These are phyloP conservation scores for Xylariaceae sp. DNA, from an alignment of 2,329 filamentous ascomycete genomes.

Conservation along the genomic window DNA sequence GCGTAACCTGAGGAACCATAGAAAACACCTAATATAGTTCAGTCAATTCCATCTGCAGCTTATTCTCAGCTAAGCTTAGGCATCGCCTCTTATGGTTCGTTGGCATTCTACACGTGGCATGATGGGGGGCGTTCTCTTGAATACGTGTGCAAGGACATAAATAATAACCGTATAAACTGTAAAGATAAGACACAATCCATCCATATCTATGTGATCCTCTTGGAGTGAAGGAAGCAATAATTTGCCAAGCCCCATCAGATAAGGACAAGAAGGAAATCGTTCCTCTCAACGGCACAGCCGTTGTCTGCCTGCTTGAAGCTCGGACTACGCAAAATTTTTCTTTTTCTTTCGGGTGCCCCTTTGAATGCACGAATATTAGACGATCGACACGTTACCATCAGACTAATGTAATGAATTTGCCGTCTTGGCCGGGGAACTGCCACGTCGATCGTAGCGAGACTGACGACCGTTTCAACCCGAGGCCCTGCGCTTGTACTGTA, in stretches of 20 bases:
- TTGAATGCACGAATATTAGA: neutral
- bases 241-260: slow-evolving; percentile 21
- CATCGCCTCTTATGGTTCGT: too few relatives aligned
- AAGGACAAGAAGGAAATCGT: slow-evolving; percentile 15
- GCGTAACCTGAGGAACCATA: too few relatives aligned
- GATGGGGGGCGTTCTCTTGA: too few relatives aligned
- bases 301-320: slow-evolving; percentile 7
- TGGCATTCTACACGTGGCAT: too few relatives aligned
- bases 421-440: neutral
- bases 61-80: neutral
- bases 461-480: too few relatives aligned
- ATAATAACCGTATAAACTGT: slow-evolving; percentile 9
- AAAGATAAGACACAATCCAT: slow-evolving; percentile 10
- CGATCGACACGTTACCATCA: slow-evolving; percentile 10
- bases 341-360: neutral
- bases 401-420: neutral
- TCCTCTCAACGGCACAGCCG: slow-evolving; percentile 8
- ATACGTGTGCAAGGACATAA: too few relatives aligned
- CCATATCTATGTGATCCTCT: too few relatives aligned
- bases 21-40: slow-evolving; percentile 2
- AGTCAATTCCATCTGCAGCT: neutral
- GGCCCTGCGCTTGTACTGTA: too few relatives aligned
- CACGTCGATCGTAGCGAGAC: neutral
- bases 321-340: slow-evolving; percentile 13
- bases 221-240: neutral